Evolutionary conservation across 2,329 filamentous ascomycete species (phyloP).

Genomic region (Xylariaceae sp.): DNA sequence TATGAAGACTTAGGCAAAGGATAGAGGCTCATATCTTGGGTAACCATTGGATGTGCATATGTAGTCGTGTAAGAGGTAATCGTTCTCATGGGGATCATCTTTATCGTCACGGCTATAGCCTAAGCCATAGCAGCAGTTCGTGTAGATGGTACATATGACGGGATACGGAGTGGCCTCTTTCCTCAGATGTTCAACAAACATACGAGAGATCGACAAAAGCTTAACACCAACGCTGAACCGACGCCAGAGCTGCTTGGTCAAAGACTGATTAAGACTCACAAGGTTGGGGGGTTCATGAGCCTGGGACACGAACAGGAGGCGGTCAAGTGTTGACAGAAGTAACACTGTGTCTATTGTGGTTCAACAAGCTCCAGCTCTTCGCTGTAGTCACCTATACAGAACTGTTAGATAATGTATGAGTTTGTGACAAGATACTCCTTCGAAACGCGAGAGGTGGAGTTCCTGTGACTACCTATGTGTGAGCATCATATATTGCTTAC

Average conservation of each 20-base stretch:
- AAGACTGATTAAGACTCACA: not conserved
- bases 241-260: not conserved
- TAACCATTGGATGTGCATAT: not conserved
- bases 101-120: no score
- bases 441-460: not conserved
- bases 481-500: not conserved
- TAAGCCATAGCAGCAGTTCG: no score
- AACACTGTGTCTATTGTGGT: not conserved
- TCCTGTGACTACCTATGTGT: not conserved
- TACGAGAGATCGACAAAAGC: no score
- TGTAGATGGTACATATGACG: no score
- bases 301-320: not conserved
- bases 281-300: not conserved
- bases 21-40: not conserved
- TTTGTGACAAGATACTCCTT: not conserved
- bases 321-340: not conserved
- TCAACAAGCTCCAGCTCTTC: not conserved
- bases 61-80: no score
- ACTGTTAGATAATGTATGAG: not conserved
- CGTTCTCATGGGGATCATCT: no score
- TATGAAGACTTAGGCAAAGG: not conserved
- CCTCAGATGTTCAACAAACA: no score
- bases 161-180: no score
- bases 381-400: not conserved
- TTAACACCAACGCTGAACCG: not conserved